Percentiles rank a stretch among this genome's conserved stretches.
Evolutionary conservation across 768 basidiomycete genomes (phyloP).

Genomic region (Flagelloscypha sp.): DNA sequence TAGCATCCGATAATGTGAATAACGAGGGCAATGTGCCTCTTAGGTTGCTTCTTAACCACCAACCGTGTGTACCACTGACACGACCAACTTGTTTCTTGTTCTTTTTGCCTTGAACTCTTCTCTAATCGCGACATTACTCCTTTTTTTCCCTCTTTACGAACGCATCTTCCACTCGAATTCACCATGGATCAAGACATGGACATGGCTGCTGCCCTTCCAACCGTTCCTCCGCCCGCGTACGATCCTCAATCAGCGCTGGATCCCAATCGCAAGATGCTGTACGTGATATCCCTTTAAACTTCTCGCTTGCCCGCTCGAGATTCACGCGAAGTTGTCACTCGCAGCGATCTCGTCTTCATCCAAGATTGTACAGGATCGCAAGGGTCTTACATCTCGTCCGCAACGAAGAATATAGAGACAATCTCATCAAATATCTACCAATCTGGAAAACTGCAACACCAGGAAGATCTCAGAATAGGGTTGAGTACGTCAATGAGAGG

Average conservation of each 20-base stretch:
- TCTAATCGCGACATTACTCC: too few species aligned
- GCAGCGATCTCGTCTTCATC: constrained; percentile 87
- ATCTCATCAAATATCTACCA: constrained; percentile 94
- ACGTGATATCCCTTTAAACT: constrained; percentile 23
- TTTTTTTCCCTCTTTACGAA: too few species aligned
- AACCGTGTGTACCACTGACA: too few species aligned
- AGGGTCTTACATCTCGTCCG: constrained; percentile 85
- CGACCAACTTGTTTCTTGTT: too few species aligned
- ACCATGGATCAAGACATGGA: constrained; percentile 81
- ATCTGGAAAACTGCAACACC: constrained; percentile 81
- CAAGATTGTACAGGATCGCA: constrained; percentile 94
- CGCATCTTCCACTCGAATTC: constrained; percentile 13
- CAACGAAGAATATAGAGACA: constrained; percentile 92
- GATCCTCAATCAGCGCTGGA: constrained; percentile 21
- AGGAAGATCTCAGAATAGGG: constrained; percentile 86
- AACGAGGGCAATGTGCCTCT: too few species aligned
- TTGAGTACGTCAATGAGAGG: too few species aligned
- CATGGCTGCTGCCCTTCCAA: constrained; percentile 38
- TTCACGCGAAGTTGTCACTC: constrained; percentile 11
- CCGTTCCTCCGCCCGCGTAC: constrained; percentile 26
- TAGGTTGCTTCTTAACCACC: too few species aligned
- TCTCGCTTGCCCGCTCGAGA: constrained; percentile 11
- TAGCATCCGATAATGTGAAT: too few species aligned
- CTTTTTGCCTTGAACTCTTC: too few species aligned
- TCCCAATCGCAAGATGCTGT: constrained; percentile 66